Base-by-base conservation (phyloP, 2,329 filamentous ascomycete species). In the Mollisiaceae sp. region DNA sequence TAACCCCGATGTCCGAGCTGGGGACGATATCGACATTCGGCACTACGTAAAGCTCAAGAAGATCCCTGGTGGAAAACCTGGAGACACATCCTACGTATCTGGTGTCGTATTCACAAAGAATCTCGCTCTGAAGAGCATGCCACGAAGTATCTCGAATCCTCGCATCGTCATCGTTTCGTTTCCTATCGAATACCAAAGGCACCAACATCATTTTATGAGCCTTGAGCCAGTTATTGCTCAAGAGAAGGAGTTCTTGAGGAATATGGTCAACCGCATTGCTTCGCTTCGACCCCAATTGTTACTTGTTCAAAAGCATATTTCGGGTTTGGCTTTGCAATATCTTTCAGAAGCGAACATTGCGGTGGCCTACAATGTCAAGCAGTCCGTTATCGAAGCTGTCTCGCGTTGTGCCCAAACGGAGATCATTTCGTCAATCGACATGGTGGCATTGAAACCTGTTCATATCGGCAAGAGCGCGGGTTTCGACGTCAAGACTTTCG, bases 81-180 rank as follows among this genome's bases (percentile, higher is more conserved):
- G 92, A 27, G 94, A 99, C 78, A 98, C 94, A 8, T 89, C 90
- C n/a, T 99, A 99, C 77, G 91, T 98, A 18, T 97, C 95, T 11
- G 96, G 95, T 0, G 90, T 99, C 9, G 94, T 99, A 1, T 99
- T 99, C 77, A 95, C 93, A 14, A 99, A 99, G 77, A 99, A 99
- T 69, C 82, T 99, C 59, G 95, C 96, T 0, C 81, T 98, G 60
- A 99, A 99, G 77, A 97, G 91, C 78, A 99, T 99, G 95, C 90
- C 92, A 20, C 87, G 95, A 64, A 92, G 88, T 68, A 95, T 98
- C 68, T 78, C 85, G 14, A 90, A 92, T 62, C 95, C 95, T 2
- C 89, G 93, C 38, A 95, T 99, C 67, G 85, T 97, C 58, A 92
- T 99, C 69, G 90, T 99, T 64, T 94, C 93, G 0, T 99, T 99